Evolutionary conservation across 2,329 filamentous ascomycete species (phyloP).

Genomic region (Triangularia setosa): DNA sequence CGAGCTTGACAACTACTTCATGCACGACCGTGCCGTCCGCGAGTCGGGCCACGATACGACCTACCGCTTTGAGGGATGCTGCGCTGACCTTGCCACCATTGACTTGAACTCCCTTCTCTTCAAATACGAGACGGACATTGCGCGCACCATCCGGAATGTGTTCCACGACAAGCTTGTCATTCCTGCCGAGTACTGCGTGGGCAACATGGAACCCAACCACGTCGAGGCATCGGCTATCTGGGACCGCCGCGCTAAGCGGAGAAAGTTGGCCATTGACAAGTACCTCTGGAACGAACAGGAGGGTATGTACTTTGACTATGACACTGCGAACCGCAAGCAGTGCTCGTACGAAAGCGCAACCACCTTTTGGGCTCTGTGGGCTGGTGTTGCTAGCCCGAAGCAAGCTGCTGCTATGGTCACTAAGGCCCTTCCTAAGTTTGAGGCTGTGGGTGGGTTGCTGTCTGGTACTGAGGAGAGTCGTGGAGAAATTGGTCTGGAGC

Average conservation of each 20-base stretch:
- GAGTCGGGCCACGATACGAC: constrained; percentile 97
- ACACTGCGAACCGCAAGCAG: constrained; percentile 76
- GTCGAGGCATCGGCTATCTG: constrained; percentile 80
- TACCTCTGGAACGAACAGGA: constrained; percentile 88
- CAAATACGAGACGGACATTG: constrained; percentile 96
- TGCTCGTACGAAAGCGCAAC: constrained; percentile 86
- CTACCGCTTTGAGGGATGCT: constrained; percentile 85
- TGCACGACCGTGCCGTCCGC: constrained; percentile 91
- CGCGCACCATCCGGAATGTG: constrained; percentile 74
- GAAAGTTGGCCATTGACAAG: constrained; percentile 84
- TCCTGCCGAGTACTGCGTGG: constrained; percentile 74
- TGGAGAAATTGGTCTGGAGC: constrained; percentile 70
- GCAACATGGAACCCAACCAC: constrained; percentile 62
- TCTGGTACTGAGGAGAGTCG: constrained; percentile 88
- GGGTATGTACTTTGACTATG: constrained; percentile 98
- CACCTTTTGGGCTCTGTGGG: constrained; percentile 97
- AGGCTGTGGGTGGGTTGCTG: constrained; percentile 80
- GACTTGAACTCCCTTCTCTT: constrained; percentile 93
- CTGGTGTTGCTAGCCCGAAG: constrained; percentile 76
- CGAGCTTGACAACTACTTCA: constrained; percentile 89
- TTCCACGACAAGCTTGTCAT: constrained; percentile 82
- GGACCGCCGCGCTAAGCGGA: constrained; percentile 82
- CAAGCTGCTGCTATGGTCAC: constrained; percentile 82
- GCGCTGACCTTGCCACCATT: constrained; percentile 85
- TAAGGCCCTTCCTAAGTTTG: constrained; percentile 80